These are phyloP conservation scores for Fusarium virguliforme DNA, from an alignment of 2,329 filamentous ascomycete genomes.

Conservation along the genomic window DNA sequence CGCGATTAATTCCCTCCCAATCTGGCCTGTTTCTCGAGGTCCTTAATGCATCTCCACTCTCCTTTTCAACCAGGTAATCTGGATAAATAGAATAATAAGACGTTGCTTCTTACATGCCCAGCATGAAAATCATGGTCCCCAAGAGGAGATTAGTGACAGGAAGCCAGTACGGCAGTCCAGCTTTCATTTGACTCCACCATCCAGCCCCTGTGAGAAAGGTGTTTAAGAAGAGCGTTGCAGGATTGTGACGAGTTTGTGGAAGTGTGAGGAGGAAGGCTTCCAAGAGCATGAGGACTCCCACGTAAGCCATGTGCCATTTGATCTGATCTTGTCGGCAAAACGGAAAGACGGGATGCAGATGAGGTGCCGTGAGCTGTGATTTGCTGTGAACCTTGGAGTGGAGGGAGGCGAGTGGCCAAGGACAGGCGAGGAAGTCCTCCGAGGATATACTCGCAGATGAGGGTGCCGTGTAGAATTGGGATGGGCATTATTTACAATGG, in stretches of 20 bases:
- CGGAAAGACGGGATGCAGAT: background rate
- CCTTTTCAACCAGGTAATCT: background rate
- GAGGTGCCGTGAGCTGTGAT: background rate
- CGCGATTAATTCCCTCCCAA: background rate
- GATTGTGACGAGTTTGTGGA: background rate
- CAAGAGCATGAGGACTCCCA: slow-evolving; percentile 3
- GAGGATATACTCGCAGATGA: slow-evolving; percentile 1
- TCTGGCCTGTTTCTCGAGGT: background rate
- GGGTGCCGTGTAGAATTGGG: background rate
- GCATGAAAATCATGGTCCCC: background rate
- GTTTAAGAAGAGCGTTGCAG: background rate
- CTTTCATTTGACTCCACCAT: slow-evolving; percentile 12
- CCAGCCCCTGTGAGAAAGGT: slow-evolving; percentile 10
- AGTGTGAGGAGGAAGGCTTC: slow-evolving; percentile 9
- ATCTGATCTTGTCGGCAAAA: background rate
- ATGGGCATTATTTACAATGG: background rate
- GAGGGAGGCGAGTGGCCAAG: slow-evolving; percentile 4
- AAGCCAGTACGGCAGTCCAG: slow-evolving; percentile 14
- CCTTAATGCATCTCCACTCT: background rate
- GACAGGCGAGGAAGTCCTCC: background rate
- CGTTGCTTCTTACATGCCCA: background rate
- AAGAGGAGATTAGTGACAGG: background rate
- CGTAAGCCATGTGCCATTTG: background rate
- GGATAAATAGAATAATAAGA: background rate
- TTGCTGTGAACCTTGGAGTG: background rate